Base-by-base conservation (phyloP, 2,329 filamentous ascomycete species). In the Aspergillus ruber region DNA sequence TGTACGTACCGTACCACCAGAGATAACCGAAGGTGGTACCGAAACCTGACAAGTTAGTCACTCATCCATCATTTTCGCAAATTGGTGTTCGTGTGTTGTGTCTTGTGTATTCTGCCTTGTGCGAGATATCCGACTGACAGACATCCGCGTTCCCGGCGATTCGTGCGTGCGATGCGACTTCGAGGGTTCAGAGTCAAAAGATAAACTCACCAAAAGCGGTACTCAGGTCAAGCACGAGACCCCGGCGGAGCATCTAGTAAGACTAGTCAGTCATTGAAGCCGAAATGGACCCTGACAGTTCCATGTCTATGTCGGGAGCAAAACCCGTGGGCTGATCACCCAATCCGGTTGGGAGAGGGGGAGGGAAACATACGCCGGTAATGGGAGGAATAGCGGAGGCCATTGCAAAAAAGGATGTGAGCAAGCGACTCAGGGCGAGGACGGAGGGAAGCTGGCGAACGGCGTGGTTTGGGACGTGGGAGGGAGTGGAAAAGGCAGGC, bases 1-100 rank as follows among this genome's bases (percentile, higher is more conserved):
- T n/a, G 51, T 62, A 75, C 74, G 52, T 74, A 76, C 74, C 81
- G 73, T 85, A 85, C 82, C 82, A 85, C 74, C 77, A 85, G 64
- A 78, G 75, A 70, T 84, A 85, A 58, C 81, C 82, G 66, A 75
- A 74, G 57, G 79, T 73, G 56, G 77, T 75, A 61, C 81, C 81
- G 65, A 84, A 78, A 68, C 81, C 80, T 83, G 51, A 32, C 21
- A 17, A 40, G 43, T 63, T 51, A 61, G 58, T 53, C 18, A 32
- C 29, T 32, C 8, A 13, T n/a, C n/a, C n/a, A n/a, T n/a, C n/a
- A n/a, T n/a, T n/a, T n/a, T n/a, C n/a, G n/a, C n/a, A n/a, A n/a
- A n/a, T n/a, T n/a, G n/a, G n/a, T n/a, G n/a, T n/a, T n/a, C n/a
- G n/a, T n/a, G n/a, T n/a, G n/a, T n/a, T n/a, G n/a, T n/a, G n/a